Percentiles rank a stretch among this genome's conserved stretches.
These are phyloP conservation scores for Trichaptum fuscoviolaceum DNA, from an alignment of 768 basidiomycete species.

Conservation along the genomic window DNA sequence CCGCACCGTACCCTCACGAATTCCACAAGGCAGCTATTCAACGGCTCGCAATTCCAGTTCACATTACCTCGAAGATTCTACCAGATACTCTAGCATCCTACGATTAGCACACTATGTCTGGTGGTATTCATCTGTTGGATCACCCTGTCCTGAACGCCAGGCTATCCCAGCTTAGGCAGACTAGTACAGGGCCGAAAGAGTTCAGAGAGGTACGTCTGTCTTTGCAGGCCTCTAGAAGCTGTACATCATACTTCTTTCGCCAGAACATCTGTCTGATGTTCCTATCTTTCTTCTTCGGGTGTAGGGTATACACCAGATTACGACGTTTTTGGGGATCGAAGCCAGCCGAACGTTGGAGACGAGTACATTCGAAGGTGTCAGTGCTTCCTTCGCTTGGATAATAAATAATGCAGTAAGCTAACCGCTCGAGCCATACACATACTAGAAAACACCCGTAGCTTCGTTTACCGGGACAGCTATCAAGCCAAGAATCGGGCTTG, in stretches of 20 bases:
- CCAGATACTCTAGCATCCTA: background rate
- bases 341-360: constrained; percentile 67
- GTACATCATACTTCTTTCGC: background rate
- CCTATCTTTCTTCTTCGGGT: constrained; percentile 1
- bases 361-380: constrained; percentile 58
- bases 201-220: constrained; percentile 60
- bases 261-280: background rate
- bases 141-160: constrained; percentile 74
- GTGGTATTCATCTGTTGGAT: constrained; percentile 46
- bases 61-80: no score
- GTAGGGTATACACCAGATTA: constrained; percentile 71
- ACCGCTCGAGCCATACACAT: constrained; percentile 8
- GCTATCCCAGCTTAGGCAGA: constrained; percentile 62
- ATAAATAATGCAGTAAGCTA: background rate
- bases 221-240: constrained; percentile 7
- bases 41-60: no score
- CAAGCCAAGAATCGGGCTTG: constrained; percentile 75
- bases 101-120: constrained; percentile 10
- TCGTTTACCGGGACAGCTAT: constrained; percentile 72
- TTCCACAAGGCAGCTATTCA: background rate
- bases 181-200: constrained; percentile 59
- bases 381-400: constrained; percentile 17
- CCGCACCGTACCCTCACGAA: background rate
- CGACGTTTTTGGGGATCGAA: constrained; percentile 77
- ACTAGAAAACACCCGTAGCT: constrained; percentile 72